These are phyloP conservation scores for Ophiostoma novo-ulmi DNA, from an alignment of 2,329 filamentous ascomycete genomes.

Conservation along the genomic window DNA sequence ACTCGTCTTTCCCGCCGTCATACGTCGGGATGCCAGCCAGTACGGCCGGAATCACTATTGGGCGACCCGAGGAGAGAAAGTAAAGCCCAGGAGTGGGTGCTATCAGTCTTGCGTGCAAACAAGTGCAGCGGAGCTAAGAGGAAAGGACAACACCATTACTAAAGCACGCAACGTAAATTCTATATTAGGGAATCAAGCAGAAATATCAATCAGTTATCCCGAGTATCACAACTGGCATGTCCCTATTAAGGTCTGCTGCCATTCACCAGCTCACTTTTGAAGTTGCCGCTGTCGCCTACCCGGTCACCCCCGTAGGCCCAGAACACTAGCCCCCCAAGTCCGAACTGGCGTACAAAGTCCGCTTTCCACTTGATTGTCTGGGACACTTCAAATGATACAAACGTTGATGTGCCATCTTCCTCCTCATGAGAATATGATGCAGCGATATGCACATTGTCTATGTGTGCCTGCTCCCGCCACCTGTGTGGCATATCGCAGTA, in stretches of 20 bases:
- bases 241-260: not conserved
- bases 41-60: not conserved
- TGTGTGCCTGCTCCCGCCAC: not conserved
- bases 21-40: not conserved
- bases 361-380: not conserved
- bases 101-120: not conserved
- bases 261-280: not conserved
- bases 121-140: not conserved
- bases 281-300: not conserved
- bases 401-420: not conserved
- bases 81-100: not conserved
- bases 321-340: not conserved
- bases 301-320: not conserved
- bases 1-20: not conserved
- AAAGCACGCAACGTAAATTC: not conserved
- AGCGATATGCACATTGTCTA: not conserved
- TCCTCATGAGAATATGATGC: not conserved
- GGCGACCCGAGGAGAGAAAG: not conserved
- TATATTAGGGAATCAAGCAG: not conserved
- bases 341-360: not conserved
- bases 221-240: not conserved
- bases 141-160: not conserved
- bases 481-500: not conserved
- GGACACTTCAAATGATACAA: not conserved
- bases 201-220: not conserved